Conservation (phyloP, 2,329 filamentous ascomycete species). For the Eurotiales sp. region DNA sequence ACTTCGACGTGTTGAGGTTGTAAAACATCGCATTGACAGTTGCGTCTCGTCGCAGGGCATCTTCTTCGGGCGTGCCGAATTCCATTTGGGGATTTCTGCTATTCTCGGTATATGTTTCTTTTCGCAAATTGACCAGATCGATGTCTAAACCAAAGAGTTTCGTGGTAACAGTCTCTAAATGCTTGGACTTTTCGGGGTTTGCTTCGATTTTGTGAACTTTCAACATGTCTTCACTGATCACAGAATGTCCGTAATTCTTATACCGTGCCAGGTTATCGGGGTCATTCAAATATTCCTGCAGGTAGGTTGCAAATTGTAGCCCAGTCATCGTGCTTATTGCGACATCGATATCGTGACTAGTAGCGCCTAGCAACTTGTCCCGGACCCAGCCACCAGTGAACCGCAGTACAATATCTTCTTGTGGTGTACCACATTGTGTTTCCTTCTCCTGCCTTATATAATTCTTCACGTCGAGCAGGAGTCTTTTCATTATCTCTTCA, state of each 20-base stretch:
- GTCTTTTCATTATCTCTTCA: conserved; percentile 67
- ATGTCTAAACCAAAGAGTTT: conserved; percentile 82
- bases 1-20: conserved; percentile 71
- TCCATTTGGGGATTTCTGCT: conserved; percentile 89
- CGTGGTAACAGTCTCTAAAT: conserved; percentile 86
- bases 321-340: conserved; percentile 50
- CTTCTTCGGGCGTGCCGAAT: conserved; percentile 87
- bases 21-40: conserved; percentile 96
- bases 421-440: conserved; percentile 22
- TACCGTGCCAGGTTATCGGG: conserved; percentile 39
- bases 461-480: conserved; percentile 77
- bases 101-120: conserved; percentile 84
- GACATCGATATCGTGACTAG: conserved; percentile 48
- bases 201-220: conserved; percentile 82
- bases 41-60: conserved; percentile 83
- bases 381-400: conserved; percentile 51
- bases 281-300: conserved; percentile 42
- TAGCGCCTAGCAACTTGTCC: conserved; percentile 46
- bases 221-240: conserved; percentile 63
- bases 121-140: conserved; percentile 90
- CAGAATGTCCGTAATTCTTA: conserved; percentile 42
- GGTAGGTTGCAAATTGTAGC: conserved; percentile 41
- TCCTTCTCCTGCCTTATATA: conserved; percentile 49
- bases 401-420: conserved; percentile 44
- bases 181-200: conserved; percentile 95